A percentile compares a stretch with the other conserved stretches of the same genome.
These are phyloP conservation scores for Planoprotostelium fungivorum DNA, from an alignment of 78 protist genomes.

Conservation along the genomic window DNA sequence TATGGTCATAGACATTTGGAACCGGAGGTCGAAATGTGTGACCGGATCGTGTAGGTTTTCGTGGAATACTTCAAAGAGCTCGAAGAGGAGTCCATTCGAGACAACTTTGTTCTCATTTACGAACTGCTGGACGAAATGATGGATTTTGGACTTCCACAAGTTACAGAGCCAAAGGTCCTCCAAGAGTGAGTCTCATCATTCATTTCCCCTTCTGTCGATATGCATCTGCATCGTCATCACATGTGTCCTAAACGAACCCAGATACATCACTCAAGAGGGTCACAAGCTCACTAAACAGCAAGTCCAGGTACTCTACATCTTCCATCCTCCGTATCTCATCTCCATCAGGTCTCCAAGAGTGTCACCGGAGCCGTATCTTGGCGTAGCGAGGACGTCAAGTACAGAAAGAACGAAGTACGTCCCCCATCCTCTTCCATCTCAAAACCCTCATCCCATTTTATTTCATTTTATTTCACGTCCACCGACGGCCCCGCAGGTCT, in stretches of 20 bases:
- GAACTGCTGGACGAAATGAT: constrained; percentile 98
- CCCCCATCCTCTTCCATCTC: neutral
- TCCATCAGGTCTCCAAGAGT: neutral
- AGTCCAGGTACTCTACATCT: neutral
- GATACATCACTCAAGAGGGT: constrained; percentile 90
- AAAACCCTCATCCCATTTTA: neutral
- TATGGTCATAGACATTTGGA: neutral
- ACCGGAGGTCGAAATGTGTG: neutral
- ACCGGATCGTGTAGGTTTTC: constrained; percentile 32
- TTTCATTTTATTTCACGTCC: constrained; percentile 3
- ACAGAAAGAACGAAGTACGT: constrained; percentile 88
- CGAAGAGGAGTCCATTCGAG: constrained; percentile 95
- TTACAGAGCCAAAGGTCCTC: constrained; percentile 86
- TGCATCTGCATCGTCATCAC: neutral
- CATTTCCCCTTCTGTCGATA: neutral
- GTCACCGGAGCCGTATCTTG: constrained; percentile 75
- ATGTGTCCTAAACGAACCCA: neutral
- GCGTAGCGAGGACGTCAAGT: constrained; percentile 89
- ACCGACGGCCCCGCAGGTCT: constrained; percentile 14
- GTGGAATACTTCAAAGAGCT: constrained; percentile 84
- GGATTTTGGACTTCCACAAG: constrained; percentile 98
- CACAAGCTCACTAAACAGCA: constrained; percentile 55
- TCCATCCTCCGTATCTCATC: neutral
- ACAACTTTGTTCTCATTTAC: constrained; percentile 97
- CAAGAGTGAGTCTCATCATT: constrained; percentile 74